phyloP scores from a whole-genome alignment of 495 filamentous ascomycete species.

The Penicillium arizonense region DNA sequence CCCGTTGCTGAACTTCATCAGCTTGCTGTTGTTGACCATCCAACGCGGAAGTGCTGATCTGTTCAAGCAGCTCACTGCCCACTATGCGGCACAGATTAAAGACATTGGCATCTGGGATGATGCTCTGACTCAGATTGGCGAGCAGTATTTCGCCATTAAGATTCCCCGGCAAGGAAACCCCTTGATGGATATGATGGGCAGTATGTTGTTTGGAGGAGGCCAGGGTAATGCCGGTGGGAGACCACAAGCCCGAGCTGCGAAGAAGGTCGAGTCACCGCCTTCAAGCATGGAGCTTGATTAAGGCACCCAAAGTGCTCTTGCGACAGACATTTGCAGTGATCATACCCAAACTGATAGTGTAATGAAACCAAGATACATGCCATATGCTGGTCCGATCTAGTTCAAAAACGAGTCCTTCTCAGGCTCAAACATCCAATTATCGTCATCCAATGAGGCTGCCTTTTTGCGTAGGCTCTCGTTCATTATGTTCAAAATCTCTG shows the following conservation, averaged over 20 bases:
- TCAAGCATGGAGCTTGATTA: conserved; percentile 57
- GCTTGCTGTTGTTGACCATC: conserved; percentile 75
- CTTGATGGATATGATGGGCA: conserved; percentile 96
- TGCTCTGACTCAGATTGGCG: conserved; percentile 79
- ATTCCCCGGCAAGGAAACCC: conserved; percentile 85
- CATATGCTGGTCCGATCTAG: conserved; percentile 3
- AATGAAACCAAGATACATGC: conserved; percentile 21
- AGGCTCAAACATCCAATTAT: conserved; percentile 89
- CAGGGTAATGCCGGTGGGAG: conserved; percentile 44
- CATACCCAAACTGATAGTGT: conserved; percentile 16
- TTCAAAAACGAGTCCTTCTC: conserved; percentile 49
- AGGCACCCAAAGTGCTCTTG: neutral
- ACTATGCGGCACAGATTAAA: conserved; percentile 74
- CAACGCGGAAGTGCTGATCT: conserved; percentile 77
- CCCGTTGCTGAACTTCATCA: conserved; percentile 91
- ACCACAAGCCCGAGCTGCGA: conserved; percentile 34
- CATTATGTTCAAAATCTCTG: conserved; percentile 71
- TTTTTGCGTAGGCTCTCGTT: conserved; percentile 70
- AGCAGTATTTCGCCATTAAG: conserved; percentile 97
- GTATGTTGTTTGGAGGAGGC: conserved; percentile 76
- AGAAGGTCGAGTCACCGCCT: conserved; percentile 49
- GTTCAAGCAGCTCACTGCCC: conserved; percentile 77
- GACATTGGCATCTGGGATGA: conserved; percentile 81
- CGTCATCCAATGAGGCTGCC: conserved; percentile 70
- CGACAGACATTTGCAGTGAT: neutral